phyloP scores from a whole-genome alignment of 306 rosid species.

The Sicyos edulis region DNA sequence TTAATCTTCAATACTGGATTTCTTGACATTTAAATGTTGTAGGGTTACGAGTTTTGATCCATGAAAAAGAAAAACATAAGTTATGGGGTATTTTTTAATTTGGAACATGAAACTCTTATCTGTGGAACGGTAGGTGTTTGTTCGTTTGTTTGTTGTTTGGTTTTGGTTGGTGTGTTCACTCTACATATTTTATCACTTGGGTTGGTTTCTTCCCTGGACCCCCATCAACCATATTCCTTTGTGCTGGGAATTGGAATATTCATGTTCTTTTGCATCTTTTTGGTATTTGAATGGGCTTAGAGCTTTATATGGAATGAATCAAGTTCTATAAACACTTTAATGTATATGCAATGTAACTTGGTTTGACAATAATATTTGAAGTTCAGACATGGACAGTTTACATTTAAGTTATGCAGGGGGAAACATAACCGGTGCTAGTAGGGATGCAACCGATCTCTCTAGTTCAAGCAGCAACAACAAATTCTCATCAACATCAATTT shows the following conservation, averaged over 20 bases:
- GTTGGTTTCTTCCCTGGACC: neutral
- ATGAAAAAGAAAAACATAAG: neutral
- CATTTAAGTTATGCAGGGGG: constrained; percentile 29
- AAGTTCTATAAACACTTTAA: neutral
- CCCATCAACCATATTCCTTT: neutral
- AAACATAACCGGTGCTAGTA: constrained; percentile 21
- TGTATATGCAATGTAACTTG: neutral
- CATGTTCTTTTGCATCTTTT: neutral
- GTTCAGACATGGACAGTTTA: neutral
- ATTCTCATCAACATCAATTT: constrained; percentile 32
- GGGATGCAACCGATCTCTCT: constrained; percentile 26
- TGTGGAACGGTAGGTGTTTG: neutral
- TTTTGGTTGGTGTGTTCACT: neutral
- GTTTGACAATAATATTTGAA: neutral
- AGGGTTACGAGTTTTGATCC: too few species aligned
- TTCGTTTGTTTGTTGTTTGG: neutral
- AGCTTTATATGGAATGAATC: neutral
- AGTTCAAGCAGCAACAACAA: constrained; percentile 42
- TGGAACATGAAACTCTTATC: neutral
- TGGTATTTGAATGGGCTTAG: neutral
- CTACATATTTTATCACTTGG: neutral
- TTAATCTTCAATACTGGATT: too few species aligned
- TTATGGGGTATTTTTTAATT: neutral
- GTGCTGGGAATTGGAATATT: neutral
- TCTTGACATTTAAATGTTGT: too few species aligned